These are phyloP conservation scores for Lyophyllum decastes DNA, from an alignment of 768 basidiomycete species.

Conservation along the genomic window DNA sequence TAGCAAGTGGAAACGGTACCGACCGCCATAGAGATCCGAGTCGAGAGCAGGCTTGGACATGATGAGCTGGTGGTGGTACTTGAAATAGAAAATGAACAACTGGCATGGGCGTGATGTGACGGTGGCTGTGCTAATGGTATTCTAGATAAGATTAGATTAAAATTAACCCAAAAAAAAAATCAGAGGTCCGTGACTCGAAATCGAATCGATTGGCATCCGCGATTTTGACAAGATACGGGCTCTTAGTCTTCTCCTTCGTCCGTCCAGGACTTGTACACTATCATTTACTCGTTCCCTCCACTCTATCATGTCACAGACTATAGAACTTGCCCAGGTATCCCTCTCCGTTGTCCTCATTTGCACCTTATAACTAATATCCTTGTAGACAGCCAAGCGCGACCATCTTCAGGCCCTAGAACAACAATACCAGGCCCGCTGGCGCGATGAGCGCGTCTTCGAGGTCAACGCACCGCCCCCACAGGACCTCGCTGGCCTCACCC, in stretches of 20 bases:
- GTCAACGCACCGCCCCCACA: slow-evolving; percentile 74
- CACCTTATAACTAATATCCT: not conserved
- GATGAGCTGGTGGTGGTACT: not conserved
- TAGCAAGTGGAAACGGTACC: slow-evolving; percentile 13
- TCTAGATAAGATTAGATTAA: slow-evolving; percentile 8
- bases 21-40: slow-evolving; percentile 39
- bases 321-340: slow-evolving; percentile 63
- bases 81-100: not conserved
- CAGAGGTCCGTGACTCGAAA: slow-evolving; percentile 18
- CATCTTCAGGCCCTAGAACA: slow-evolving; percentile 80
- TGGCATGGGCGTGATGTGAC: not conserved
- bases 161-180: slow-evolving; percentile 11
- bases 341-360: not conserved
- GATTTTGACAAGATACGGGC: slow-evolving; percentile 20
- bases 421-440: slow-evolving; percentile 85
- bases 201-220: slow-evolving; percentile 20
- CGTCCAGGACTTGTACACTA: slow-evolving; percentile 38
- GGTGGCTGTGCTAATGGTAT: slow-evolving; percentile 12
- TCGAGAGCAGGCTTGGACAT: slow-evolving; percentile 26
- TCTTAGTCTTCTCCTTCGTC: slow-evolving; percentile 21
- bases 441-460: slow-evolving; percentile 77
- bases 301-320: slow-evolving; percentile 55
- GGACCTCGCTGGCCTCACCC: slow-evolving; percentile 64
- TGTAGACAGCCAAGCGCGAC: slow-evolving; percentile 94
- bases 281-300: slow-evolving; percentile 22